A percentile compares a stretch with the other conserved stretches of the same genome.
These are phyloP conservation scores for Melampsora americana DNA, from an alignment of 1,284 basidiomycete genomes.

Conservation along the genomic window DNA sequence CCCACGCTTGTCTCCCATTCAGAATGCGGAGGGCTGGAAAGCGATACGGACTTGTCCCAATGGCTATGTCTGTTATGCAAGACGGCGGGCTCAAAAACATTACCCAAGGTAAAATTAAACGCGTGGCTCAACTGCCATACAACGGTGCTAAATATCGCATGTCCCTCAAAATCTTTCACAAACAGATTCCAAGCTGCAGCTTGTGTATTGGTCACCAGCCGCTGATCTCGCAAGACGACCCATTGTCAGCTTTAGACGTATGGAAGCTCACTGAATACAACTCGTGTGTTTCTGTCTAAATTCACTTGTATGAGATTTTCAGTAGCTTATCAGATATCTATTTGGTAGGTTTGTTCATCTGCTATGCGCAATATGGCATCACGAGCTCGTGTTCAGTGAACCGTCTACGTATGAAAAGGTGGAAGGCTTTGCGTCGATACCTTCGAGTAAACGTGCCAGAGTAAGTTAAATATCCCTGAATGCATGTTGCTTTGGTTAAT, in stretches of 20 bases:
- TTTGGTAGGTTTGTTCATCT: constrained; percentile 31
- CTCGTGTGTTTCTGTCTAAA: constrained; percentile 9
- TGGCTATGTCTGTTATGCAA: constrained; percentile 40
- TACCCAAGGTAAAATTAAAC: constrained; percentile 20
- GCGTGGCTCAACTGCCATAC: not conserved
- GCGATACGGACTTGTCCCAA: not conserved
- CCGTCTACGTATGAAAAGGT: constrained; percentile 23
- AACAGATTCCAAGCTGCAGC: constrained; percentile 39
- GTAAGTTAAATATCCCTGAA: not conserved
- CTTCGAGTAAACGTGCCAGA: constrained; percentile 28
- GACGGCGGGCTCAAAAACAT: constrained; percentile 29
- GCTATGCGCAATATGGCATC: constrained; percentile 43
- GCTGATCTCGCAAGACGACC: not conserved
- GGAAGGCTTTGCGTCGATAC: constrained; percentile 42
- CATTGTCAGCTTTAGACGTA: constrained; percentile 37
- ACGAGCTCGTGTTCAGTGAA: constrained; percentile 32
- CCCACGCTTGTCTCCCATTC: not conserved
- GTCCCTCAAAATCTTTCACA: not conserved
- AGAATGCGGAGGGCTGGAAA: constrained; percentile 38
- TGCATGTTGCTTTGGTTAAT: not conserved
- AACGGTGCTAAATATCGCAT: not conserved
- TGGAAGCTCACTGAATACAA: constrained; percentile 43
- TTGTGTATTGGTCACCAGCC: constrained; percentile 26
- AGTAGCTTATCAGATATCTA: not conserved
- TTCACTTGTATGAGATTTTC: not conserved